Percentiles rank a stretch among this genome's conserved stretches.
Evolutionary conservation across 805 yeast genomes (phyloP).

Genomic region (Pichia scutulata): DNA sequence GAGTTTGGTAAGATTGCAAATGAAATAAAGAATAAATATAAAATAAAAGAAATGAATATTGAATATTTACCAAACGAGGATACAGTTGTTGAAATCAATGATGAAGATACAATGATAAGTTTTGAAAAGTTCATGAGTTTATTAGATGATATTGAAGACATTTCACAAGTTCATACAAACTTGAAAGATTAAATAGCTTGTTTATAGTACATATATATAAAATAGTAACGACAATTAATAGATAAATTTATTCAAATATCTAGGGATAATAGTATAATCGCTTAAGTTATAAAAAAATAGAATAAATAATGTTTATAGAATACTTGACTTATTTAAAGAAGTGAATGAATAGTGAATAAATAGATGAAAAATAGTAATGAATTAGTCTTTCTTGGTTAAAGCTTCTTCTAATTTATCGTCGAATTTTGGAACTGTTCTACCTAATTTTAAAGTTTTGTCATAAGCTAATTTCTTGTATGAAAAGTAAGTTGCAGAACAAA

Average conservation of each 20-base stretch:
- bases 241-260: background rate
- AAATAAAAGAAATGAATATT: slow-evolving; percentile 63
- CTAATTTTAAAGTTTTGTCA: slow-evolving; percentile 43
- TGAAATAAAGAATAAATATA: slow-evolving; percentile 46
- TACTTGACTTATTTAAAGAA: background rate
- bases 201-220: background rate
- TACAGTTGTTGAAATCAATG: slow-evolving; percentile 44
- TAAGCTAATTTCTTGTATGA: slow-evolving; percentile 42
- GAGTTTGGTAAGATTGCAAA: slow-evolving; percentile 58
- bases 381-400: slow-evolving; percentile 21
- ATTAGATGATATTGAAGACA: slow-evolving; percentile 78
- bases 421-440: slow-evolving; percentile 39
- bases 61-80: slow-evolving; percentile 61
- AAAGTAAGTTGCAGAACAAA: slow-evolving; percentile 42
- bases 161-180: slow-evolving; percentile 72
- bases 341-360: background rate
- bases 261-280: background rate
- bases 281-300: background rate
- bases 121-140: slow-evolving; percentile 50
- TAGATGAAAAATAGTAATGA: background rate
- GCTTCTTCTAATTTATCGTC: slow-evolving; percentile 32
- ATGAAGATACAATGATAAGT: slow-evolving; percentile 43
- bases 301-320: background rate
- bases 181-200: slow-evolving; percentile 25
- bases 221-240: background rate